Percentiles rank a stretch among this genome's conserved stretches.
Conservation (phyloP, 2,329 filamentous ascomycete species). For the Sporothrix sp. region DNA sequence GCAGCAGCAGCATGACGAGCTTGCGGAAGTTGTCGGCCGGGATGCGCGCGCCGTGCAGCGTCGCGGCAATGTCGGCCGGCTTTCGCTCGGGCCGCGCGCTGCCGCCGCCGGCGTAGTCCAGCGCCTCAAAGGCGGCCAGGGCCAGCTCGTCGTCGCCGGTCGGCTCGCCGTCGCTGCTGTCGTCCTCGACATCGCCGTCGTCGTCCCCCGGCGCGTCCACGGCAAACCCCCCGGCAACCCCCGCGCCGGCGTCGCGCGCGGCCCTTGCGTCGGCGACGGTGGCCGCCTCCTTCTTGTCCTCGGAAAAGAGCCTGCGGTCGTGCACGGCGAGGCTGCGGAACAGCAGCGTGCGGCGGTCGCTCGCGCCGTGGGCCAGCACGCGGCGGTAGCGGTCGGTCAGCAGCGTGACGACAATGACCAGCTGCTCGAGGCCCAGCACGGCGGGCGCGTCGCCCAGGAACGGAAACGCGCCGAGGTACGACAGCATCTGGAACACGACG, state of each 20-base stretch:
- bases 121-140: slow-evolving; percentile 56
- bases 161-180: slow-evolving; percentile 25
- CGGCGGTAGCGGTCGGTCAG: slow-evolving; percentile 60
- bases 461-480: slow-evolving; percentile 63
- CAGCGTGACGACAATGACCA: slow-evolving; percentile 63
- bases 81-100: slow-evolving; percentile 29
- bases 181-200: slow-evolving; percentile 38
- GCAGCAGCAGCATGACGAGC: slow-evolving; percentile 58
- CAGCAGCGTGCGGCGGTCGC: slow-evolving; percentile 52
- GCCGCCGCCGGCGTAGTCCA: slow-evolving; percentile 48
- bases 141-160: slow-evolving; percentile 54
- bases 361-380: slow-evolving; percentile 48
- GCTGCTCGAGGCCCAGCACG: slow-evolving; percentile 57
- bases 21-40: slow-evolving; percentile 64
- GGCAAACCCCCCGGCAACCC: slow-evolving; percentile 32
- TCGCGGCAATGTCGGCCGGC: slow-evolving; percentile 22
- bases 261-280: slow-evolving; percentile 7
- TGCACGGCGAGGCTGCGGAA: slow-evolving; percentile 65
- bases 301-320: slow-evolving; percentile 44
- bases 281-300: slow-evolving; percentile 11
- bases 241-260: too few species aligned
- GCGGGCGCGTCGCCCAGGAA: slow-evolving; percentile 61
- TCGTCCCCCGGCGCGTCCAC: slow-evolving; percentile 37
- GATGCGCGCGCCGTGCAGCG: slow-evolving; percentile 56
- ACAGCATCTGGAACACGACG: slow-evolving; percentile 61